Evolutionary conservation across 805 yeast species (phyloP).

Genomic region (Ogataea nitratoaversa): DNA sequence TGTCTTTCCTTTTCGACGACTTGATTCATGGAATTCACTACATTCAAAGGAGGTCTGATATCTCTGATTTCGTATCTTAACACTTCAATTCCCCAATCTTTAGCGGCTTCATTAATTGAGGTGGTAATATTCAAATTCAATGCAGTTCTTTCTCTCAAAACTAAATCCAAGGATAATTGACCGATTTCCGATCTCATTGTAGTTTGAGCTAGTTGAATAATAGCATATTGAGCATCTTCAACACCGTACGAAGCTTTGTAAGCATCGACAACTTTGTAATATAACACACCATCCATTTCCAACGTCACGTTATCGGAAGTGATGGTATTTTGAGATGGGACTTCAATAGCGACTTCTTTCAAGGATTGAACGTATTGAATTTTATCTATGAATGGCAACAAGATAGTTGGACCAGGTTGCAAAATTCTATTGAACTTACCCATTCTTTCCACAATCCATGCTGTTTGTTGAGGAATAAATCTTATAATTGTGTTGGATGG

Average conservation of each 20-base stretch:
- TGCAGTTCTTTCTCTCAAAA: slow-evolving; percentile 68
- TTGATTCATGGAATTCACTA: slow-evolving; percentile 86
- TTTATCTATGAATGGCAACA: slow-evolving; percentile 69
- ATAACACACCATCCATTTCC: slow-evolving; percentile 81
- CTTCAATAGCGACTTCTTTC: slow-evolving; percentile 81
- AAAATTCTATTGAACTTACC: slow-evolving; percentile 71
- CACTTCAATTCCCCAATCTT: slow-evolving; percentile 82
- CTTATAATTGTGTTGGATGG: slow-evolving; percentile 74
- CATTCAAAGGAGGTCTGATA: slow-evolving; percentile 82
- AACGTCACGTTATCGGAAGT: slow-evolving; percentile 82
- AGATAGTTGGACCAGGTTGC: slow-evolving; percentile 72
- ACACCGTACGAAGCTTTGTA: slow-evolving; percentile 86
- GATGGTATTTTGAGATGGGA: slow-evolving; percentile 79
- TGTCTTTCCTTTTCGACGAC: slow-evolving; percentile 86
- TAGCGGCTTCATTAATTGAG: slow-evolving; percentile 81
- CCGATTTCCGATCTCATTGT: slow-evolving; percentile 91
- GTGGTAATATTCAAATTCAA: slow-evolving; percentile 69
- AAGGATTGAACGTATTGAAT: slow-evolving; percentile 78
- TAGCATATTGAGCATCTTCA: slow-evolving; percentile 82
- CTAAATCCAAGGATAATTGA: slow-evolving; percentile 73
- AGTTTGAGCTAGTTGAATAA: slow-evolving; percentile 82
- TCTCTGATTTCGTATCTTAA: slow-evolving; percentile 83
- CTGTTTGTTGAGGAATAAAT: slow-evolving; percentile 87
- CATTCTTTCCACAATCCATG: slow-evolving; percentile 90
- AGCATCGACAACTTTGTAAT: slow-evolving; percentile 73